Conservation (phyloP, 2,329 filamentous ascomycete genomes). For the Magnaporthiopsis rhizophila region DNA sequence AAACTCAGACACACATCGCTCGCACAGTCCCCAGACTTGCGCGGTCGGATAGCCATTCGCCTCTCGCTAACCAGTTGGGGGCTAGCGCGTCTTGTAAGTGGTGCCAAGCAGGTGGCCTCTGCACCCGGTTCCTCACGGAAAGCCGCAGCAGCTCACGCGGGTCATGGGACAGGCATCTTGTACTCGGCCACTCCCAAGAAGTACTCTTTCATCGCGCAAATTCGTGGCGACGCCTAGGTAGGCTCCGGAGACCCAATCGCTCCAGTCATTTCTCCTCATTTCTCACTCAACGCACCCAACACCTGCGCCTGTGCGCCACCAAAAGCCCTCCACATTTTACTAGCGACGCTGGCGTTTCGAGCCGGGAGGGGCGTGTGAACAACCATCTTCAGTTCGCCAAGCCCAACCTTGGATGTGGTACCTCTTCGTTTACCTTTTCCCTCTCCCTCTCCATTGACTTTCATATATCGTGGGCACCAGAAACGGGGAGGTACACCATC, state of each 20-base stretch:
- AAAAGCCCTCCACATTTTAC: conserved; percentile 3
- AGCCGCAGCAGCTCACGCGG: neutral
- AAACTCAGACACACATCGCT: neutral
- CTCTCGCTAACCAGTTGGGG: neutral
- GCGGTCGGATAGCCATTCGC: neutral
- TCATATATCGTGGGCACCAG: neutral
- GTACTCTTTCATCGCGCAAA: neutral
- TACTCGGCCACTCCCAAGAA: neutral
- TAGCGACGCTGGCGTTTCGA: conserved; percentile 3
- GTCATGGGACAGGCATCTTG: neutral
- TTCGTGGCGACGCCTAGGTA: neutral
- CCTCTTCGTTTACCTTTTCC: neutral
- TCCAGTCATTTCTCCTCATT: no score
- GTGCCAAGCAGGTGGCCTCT: neutral
- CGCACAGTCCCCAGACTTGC: no score
- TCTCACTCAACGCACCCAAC: neutral
- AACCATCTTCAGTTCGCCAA: neutral
- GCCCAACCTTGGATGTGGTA: neutral
- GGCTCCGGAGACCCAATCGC: neutral
- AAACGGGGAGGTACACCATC: neutral
- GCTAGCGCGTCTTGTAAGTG: conserved; percentile 1
- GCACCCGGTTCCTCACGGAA: neutral
- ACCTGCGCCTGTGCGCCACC: conserved; percentile 8
- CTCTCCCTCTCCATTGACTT: neutral
- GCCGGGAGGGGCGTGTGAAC: neutral